A percentile compares a stretch with the other conserved stretches of the same genome.
These are phyloP conservation scores for Termitomyces sp. DNA, from an alignment of 768 basidiomycete genomes.

Conservation along the genomic window DNA sequence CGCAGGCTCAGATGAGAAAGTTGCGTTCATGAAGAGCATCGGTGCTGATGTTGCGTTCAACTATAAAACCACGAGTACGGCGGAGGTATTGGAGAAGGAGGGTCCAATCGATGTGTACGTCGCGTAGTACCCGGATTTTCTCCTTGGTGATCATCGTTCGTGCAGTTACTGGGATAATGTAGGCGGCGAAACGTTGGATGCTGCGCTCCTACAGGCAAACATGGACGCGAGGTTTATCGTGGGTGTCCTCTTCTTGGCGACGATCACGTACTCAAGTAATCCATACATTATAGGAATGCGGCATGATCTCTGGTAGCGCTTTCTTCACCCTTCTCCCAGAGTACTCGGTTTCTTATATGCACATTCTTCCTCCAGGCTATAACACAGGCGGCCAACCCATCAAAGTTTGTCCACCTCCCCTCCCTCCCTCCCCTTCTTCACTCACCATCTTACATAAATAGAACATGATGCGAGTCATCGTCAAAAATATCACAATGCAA, in stretches of 20 bases:
- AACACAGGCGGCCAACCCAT: conserved; percentile 26
- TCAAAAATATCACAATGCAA: conserved; percentile 35
- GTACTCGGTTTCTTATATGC: not conserved
- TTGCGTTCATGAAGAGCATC: conserved; percentile 52
- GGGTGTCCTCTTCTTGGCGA: conserved; percentile 16
- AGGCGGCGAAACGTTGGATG: conserved; percentile 56
- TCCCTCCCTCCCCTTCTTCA: too few relatives aligned
- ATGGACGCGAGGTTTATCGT: conserved; percentile 48
- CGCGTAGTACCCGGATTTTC: not conserved
- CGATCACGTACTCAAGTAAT: too few relatives aligned
- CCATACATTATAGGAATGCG: conserved; percentile 35
- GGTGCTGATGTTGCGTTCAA: conserved; percentile 73
- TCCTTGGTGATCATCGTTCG: not conserved
- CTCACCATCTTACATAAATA: conserved; percentile 2
- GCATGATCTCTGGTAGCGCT: conserved; percentile 29
- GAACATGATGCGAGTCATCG: conserved; percentile 36
- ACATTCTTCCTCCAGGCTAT: conserved; percentile 19
- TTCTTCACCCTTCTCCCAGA: not conserved
- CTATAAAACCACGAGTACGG: conserved; percentile 58
- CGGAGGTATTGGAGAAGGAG: conserved; percentile 49
- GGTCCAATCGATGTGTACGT: conserved; percentile 46
- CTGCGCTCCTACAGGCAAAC: conserved; percentile 45
- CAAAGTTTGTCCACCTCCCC: not conserved
- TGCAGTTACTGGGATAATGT: conserved; percentile 55
- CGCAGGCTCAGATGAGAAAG: conserved; percentile 73